phyloP scores from a whole-genome alignment of 179 eudicot species.

The Corrigiola litoralis region DNA sequence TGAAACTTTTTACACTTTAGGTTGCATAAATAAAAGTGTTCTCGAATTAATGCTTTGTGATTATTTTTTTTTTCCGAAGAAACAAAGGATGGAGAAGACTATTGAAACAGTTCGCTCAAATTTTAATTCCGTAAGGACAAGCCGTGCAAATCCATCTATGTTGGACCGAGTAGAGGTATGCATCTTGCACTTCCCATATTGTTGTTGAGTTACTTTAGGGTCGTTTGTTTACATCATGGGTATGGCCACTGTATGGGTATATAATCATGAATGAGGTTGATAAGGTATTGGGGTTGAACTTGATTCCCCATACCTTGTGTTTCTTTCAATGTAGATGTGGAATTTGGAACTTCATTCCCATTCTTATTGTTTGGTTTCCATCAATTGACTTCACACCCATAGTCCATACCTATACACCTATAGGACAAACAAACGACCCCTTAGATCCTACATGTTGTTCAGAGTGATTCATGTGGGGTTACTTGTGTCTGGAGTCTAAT shows the following conservation, averaged over 20 bases:
- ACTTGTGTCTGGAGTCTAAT: neutral
- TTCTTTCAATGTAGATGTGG: too few species aligned
- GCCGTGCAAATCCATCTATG: conserved; percentile 81
- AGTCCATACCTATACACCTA: too few species aligned
- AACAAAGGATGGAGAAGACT: conserved; percentile 97
- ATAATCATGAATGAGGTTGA: too few species aligned
- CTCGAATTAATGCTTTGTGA: conserved; percentile 1
- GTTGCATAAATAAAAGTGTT: neutral
- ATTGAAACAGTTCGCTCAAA: conserved; percentile 65
- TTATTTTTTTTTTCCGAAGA: conserved; percentile 35
- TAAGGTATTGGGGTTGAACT: too few species aligned
- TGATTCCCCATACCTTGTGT: too few species aligned
- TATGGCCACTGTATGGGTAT: too few species aligned
- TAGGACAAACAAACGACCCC: too few species aligned
- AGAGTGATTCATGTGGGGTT: neutral
- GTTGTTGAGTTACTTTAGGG: too few species aligned
- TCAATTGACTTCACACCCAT: too few species aligned
- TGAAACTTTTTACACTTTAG: neutral
- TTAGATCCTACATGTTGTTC: neutral
- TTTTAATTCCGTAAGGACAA: conserved; percentile 86
- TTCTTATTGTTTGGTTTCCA: too few species aligned
- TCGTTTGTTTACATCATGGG: too few species aligned
- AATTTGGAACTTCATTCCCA: too few species aligned
- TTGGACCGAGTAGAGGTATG: conserved; percentile 86
- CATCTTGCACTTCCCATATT: neutral